A percentile compares a stretch with the other conserved stretches of the same genome.
Conservation (phyloP, 306 rosid species). For the Prunus salicina region DNA sequence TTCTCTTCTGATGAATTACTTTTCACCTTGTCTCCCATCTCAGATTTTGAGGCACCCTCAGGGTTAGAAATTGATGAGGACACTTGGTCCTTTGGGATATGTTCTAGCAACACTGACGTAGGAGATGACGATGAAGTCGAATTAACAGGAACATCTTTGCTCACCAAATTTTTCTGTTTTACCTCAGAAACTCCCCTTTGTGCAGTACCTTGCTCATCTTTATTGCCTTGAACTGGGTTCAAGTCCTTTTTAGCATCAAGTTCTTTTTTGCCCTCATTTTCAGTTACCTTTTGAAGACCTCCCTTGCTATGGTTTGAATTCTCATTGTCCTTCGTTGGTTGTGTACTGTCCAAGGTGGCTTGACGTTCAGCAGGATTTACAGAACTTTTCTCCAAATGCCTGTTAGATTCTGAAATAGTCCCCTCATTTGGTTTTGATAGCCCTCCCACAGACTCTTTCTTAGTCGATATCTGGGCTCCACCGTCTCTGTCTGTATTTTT, state of each 20-base stretch:
- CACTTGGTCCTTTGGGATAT: conserved; percentile 13
- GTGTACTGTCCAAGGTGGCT: conserved; percentile 3
- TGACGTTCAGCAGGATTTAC: neutral
- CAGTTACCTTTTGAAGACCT: conserved; percentile 16
- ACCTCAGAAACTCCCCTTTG: conserved; percentile 9
- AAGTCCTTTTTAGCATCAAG: conserved; percentile 3
- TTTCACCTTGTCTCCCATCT: conserved; percentile 12
- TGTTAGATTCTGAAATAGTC: conserved; percentile 3
- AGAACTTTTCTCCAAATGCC: conserved; percentile 3
- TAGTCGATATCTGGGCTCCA: conserved; percentile 9
- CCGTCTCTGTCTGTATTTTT: conserved; percentile 22
- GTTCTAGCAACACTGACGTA: conserved; percentile 33
- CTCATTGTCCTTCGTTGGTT: conserved; percentile 1
- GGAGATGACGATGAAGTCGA: conserved; percentile 49
- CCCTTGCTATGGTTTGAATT: conserved; percentile 6
- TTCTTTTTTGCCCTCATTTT: conserved; percentile 3
- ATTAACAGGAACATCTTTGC: conserved; percentile 26
- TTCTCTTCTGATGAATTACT: conserved; percentile 22
- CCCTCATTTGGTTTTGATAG: conserved; percentile 6
- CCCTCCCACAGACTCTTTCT: conserved; percentile 11
- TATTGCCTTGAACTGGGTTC: conserved; percentile 2
- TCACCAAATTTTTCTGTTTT: conserved; percentile 25
- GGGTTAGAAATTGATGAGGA: conserved; percentile 27
- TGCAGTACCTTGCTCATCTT: conserved; percentile 6
- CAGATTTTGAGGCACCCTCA: conserved; percentile 15